Base-by-base conservation (phyloP, 1,284 basidiomycete species). In the Phylloboletellus chloephorus region DNA sequence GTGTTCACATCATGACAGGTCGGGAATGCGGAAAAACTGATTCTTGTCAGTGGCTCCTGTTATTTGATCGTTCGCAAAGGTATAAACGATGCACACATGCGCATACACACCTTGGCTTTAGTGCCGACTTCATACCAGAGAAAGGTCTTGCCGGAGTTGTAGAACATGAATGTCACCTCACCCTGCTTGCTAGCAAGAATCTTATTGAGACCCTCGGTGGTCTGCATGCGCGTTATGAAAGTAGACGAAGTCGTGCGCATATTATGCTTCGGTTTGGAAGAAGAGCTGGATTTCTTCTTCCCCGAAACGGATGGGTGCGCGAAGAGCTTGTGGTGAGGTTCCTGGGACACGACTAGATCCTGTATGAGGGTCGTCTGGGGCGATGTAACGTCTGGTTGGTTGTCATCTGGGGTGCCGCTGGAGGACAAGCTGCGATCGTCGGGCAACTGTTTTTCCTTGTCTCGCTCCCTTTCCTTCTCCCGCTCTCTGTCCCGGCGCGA, bases 1-100 rank as follows among this genome's bases (percentile, higher is more conserved):
- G 74, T 66, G 53, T 96, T 96, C 36, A 96, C 79, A 53, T 85
- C 88, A 60, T 96, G 90, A 54, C 91, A 94, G 1, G 92, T 95
- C 6, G 90, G 90, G 49, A 82, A 78, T 7, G 83, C 78, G 34
- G 85, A 79, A 65, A 98, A 98, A 19, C 82, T 84, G 47, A 98
- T 80, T 39, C 86, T 77, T 16, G 85, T 78, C 20, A 97, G 69
- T 15, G 92, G 83, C 63, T 96, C 93, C 88, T 92, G 56, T 41
- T 22, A 15, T 10, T 31, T 30, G 24, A 29, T 28, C 13, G 15
- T 44, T 19, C 44, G 32, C 17, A 33, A 17, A 24, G 6, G 10
- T 15, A 9, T 23, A 15, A 30, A 15, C 19, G 31, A 41, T 26
- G n/a, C 38, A 46, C 39, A 31, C 46, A 33, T 28, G 29, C 24